Percentiles rank a stretch among this genome's conserved stretches.
Evolutionary conservation across 1,139 yeast species (phyloP).

Genomic region (Saccharomyces hybrid): DNA sequence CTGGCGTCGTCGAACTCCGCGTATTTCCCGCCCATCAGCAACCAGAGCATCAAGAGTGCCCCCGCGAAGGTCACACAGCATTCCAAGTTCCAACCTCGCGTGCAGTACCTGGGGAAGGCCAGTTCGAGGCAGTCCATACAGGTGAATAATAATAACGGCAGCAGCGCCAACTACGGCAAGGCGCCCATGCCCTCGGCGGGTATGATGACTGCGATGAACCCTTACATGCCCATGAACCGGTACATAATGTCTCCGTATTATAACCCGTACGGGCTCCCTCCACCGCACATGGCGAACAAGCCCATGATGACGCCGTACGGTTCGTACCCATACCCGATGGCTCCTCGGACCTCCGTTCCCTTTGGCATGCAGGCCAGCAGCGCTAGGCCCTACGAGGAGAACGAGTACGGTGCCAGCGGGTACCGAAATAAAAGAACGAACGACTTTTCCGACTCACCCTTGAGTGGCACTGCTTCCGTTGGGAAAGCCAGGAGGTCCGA

Average conservation of each 20-base stretch:
- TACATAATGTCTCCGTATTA: constrained; percentile 25
- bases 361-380: not conserved
- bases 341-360: not conserved
- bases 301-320: not conserved
- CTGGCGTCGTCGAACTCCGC: not conserved
- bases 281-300: not conserved
- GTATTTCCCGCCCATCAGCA: not conserved
- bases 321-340: not conserved
- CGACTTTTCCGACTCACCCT: not conserved
- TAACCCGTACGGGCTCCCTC: constrained; percentile 9
- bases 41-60: constrained; percentile 6
- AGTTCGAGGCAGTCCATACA: not conserved
- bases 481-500: not conserved
- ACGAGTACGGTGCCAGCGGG: not conserved
- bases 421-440: not conserved
- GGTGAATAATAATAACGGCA: not conserved
- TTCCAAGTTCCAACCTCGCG: constrained; percentile 7
- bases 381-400: not conserved
- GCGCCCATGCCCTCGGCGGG: constrained; percentile 2
- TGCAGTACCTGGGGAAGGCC: constrained; percentile 3
- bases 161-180: constrained; percentile 1
- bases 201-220: not conserved
- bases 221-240: constrained; percentile 7
- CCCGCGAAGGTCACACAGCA: constrained; percentile 8
- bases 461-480: not conserved